Conservation (phyloP, 2,329 filamentous ascomycete genomes). For the Fusarium subglutinans region DNA sequence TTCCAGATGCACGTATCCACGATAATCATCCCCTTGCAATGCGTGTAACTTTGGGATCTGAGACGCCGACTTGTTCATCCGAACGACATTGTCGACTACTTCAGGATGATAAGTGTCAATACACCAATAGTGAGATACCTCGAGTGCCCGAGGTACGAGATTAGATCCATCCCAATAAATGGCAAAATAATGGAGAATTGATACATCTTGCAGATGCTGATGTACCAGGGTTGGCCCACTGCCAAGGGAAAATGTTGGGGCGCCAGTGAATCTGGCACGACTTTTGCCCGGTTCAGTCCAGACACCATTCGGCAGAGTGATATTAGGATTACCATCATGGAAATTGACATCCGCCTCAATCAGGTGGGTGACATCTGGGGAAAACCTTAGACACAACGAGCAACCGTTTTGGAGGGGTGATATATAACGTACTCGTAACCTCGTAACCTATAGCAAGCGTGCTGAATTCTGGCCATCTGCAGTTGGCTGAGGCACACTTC, state of each 20-base stretch:
- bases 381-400: neutral
- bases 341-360: neutral
- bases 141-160: neutral
- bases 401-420: neutral
- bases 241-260: neutral
- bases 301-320: neutral
- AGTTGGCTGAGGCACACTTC: neutral
- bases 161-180: neutral
- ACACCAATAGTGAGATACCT: neutral
- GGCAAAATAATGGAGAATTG: neutral
- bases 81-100: neutral
- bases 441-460: neutral
- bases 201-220: neutral
- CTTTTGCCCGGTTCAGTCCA: neutral
- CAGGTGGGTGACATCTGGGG: neutral
- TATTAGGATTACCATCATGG: neutral
- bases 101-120: neutral
- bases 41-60: neutral
- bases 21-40: neutral
- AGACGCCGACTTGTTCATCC: neutral
- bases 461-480: neutral
- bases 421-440: neutral
- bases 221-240: neutral
- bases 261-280: neutral
- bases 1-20: neutral